Evolutionary conservation across 1,139 yeast species (phyloP).

Genomic region (Kodamaea arcana): DNA sequence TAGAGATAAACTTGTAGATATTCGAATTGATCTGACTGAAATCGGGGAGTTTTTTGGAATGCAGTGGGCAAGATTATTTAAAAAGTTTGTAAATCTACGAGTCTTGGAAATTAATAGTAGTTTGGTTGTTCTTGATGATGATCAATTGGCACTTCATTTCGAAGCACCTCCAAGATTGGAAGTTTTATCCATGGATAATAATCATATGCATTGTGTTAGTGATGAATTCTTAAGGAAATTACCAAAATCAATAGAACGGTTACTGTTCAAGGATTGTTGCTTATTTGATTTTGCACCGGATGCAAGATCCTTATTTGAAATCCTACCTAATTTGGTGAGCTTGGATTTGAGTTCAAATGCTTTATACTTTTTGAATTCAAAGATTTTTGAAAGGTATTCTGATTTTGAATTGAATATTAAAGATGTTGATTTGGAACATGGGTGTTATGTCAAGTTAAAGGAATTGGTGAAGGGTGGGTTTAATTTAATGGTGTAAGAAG

Average conservation of each 20-base stretch:
- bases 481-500: not conserved
- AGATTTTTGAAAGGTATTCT: conserved; percentile 2
- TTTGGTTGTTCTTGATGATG: conserved; percentile 26
- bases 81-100: conserved; percentile 20
- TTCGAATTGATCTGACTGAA: conserved; percentile 33
- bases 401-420: not conserved
- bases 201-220: conserved; percentile 22
- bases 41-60: conserved; percentile 32
- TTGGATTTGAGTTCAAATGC: conserved; percentile 3
- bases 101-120: conserved; percentile 22
- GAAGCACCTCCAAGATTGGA: conserved; percentile 28
- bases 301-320: not conserved
- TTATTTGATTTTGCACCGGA: conserved; percentile 3
- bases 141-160: conserved; percentile 21
- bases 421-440: not conserved
- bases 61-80: conserved; percentile 33
- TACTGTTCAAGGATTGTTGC: conserved; percentile 13
- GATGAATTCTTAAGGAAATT: conserved; percentile 20
- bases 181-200: conserved; percentile 23
- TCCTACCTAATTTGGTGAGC: conserved; percentile 3
- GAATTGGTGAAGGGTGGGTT: not conserved
- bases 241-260: conserved; percentile 23
- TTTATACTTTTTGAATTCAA: conserved; percentile 2
- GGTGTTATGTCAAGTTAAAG: not conserved
- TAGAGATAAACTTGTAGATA: conserved; percentile 18